Percentiles rank a stretch among this genome's conserved stretches.
phyloP scores from a whole-genome alignment of 257 asterid genomes.

The Rhazya stricta region DNA sequence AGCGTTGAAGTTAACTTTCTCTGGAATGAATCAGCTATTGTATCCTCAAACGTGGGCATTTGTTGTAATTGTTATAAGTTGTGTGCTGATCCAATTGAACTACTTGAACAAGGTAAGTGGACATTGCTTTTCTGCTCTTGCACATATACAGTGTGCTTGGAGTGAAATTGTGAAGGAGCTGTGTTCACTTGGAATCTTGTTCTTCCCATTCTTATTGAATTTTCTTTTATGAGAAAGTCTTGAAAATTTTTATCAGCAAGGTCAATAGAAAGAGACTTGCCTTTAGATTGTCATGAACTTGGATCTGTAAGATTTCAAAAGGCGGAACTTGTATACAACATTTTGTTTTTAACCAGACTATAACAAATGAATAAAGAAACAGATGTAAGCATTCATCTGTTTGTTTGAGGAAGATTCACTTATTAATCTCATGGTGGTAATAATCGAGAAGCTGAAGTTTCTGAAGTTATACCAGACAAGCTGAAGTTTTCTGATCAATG shows the following conservation, averaged over 20 bases:
- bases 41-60: constrained; percentile 55
- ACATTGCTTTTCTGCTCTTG: not conserved
- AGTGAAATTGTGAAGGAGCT: constrained; percentile 5
- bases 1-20: constrained; percentile 42
- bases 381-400: not conserved
- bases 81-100: constrained; percentile 44
- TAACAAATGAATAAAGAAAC: not conserved
- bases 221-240: not conserved
- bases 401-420: not conserved
- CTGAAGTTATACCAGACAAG: not conserved
- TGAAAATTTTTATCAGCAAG: not conserved
- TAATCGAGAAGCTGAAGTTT: not conserved
- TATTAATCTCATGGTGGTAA: not conserved
- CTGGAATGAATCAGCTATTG: constrained; percentile 40
- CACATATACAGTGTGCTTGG: not conserved
- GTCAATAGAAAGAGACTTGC: not conserved
- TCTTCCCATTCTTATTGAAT: not conserved
- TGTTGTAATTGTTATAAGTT: constrained; percentile 25
- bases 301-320: not conserved
- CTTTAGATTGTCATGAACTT: not conserved
- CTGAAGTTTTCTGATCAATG: not conserved
- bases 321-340: not conserved
- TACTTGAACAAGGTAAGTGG: constrained; percentile 43
- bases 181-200: not conserved
- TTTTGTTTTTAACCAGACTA: not conserved